Evolutionary conservation across 2,329 filamentous ascomycete genomes (phyloP), one percentile per base, ranked within the genome.

Genomic region (Colletotrichum sp.): DNA sequence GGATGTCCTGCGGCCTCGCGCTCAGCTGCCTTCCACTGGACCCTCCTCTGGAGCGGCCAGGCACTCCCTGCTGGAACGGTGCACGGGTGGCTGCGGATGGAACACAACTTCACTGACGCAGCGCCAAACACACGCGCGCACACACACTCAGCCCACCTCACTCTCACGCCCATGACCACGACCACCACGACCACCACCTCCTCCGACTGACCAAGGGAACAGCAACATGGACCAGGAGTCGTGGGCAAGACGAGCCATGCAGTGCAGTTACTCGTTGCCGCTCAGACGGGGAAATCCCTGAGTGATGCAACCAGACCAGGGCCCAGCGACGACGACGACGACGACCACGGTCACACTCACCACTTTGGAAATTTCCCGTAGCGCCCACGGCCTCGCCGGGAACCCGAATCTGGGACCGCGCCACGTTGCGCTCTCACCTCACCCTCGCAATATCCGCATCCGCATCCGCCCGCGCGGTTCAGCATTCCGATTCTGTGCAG

Each of bases 311-410:
- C 34, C 60, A 10, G 34, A 52, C 58, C 58, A 43, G 38, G 38
- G 38, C 38, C 38, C 21, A 60, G 28, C 18, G 43, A 63, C 67
- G 57, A 60, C 24, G 38, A n/a, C 18, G 43, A 63, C 67, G 57
- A 60, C 24, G 38, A n/a, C 38, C 16, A 36, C 34, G 34, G 34
- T 36, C 34, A 32, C 32, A 32, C 32, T 32, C 32, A 43, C 38
- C 38, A 64, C 43, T 28, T 67, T 32, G 32, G 21, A 38, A 60
- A 55, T 48, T 55, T 60, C 43, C 72, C 72, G 58, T 71, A 60
- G 67, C 48, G 52, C 68, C 61, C 52, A 72, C 67, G 72, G 72
- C 68, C 67, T 75, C 67, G 61, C 72, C 72, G 72, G 32, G 13
- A 36, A 48, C 67, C 61, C 72, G 34, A 67, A 67, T 61, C 13